Evolutionary conservation across 345 rosid genomes (phyloP), one percentile per base, ranked within the genome.

Genomic region (Sonneratia caseolaris): DNA sequence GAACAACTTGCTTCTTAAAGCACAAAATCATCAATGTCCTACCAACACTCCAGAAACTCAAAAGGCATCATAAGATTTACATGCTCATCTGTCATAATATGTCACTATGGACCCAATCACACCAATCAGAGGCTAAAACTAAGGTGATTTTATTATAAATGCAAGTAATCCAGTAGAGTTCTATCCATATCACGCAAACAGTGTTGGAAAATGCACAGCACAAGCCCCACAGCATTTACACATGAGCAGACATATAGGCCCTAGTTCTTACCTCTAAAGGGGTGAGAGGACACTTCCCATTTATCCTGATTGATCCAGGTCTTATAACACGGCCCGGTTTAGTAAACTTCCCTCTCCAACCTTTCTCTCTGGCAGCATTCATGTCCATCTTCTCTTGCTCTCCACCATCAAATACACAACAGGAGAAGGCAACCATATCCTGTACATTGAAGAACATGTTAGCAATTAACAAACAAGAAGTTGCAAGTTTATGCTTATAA

Each of bases 391-490:
- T 86, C 87, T 96, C 99, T 80, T 88, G 86, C 74, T 77, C 82
- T 51, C 98, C 99, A 61, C 99, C 99, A 83, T 91, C 99, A 85
- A 91, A 96, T 72, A 92, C 84, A 77, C 99, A 96, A 76, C 99
- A 96, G 69, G 99, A 96, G 81, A 96, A 96, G 78, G 99, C 99
- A 75, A 96, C 99, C 99, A 96, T 92, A 83, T 96, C 99, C 99
- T 96, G 85, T 57, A 77, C 77, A 16, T 57, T 27, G 66, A 62
- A 69, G 38, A 61, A 68, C 27, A 27, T 21, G 16, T 40, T 36
- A 51, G 48, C 1, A 69, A 36, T 56, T 27, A 14, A n/a, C 7
- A 19, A 40, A 38, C 15, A 36, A 53, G 22, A 27, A 38, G 24
- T 36, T 57, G 40, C 64, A 53, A 36, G 62, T 53, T 37, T 37